Base-by-base conservation (phyloP, 1,284 basidiomycete genomes). In the Cryptococcus maquisensis region DNA sequence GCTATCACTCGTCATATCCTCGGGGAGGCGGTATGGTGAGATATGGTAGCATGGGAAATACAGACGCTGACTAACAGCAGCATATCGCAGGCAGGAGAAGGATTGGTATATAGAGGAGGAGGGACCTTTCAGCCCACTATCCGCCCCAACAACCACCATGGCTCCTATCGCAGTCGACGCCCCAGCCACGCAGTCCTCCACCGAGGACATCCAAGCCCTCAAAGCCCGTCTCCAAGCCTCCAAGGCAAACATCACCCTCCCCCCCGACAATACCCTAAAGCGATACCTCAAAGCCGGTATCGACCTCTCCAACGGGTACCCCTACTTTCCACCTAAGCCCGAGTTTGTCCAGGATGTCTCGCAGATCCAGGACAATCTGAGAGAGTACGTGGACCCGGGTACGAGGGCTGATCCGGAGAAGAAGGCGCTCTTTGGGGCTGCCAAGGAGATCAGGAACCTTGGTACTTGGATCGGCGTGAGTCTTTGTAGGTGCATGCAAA, bases 341-440 rank as follows among this genome's bases (percentile, higher is more conserved):
- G 59, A 66, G 40, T 66, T 56, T 47, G 64, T 66, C 7, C 60
- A 67, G 47, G 66, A 70, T 18, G 68, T 70, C 36, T 10, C 6
- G 7, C 36, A 32, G 15, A 56, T 59, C 44, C 58, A 68, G 44
- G 20, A 42, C 18, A 18, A 18, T 18, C n/a, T 42, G 10, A 15
- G 40, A 42, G 40, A 42, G 3, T 42, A 42, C 20, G 40, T 69
- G 20, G 67, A 71, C 51, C 69, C 69, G 0, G 69, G 54, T 0
- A 53, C 55, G 10, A 60, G 69, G 18, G 69, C 69, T 44, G 69
- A 71, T 46, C 57, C 54, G 9, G 63, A 63, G 56, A 69, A 71
- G 65, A 67, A 67, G 56, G 65, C 66, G 1, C 61, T 71, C 32
- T 65, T 71, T 28, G 57, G 53, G 15, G 69, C 69, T 7, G 68